These are phyloP conservation scores for Cystobasidium sp. DNA, from an alignment of 1,284 basidiomycete species.

Conservation along the genomic window DNA sequence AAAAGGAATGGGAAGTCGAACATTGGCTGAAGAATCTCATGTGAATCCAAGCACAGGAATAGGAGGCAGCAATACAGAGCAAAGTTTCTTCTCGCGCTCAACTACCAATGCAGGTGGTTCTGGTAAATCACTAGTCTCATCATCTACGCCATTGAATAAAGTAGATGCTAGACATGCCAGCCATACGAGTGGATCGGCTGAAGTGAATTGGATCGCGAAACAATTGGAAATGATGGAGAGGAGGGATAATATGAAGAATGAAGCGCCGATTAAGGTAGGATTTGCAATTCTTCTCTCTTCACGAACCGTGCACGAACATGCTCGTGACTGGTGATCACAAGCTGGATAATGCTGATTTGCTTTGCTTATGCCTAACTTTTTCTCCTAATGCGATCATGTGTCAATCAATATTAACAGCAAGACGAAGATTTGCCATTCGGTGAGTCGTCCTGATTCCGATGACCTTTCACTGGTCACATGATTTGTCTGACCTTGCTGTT, in stretches of 20 bases:
- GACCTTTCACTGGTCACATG: neutral
- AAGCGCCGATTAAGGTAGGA: conserved; percentile 26
- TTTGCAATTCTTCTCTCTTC: neutral
- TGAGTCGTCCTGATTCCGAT: neutral
- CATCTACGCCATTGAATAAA: neutral
- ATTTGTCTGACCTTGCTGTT: neutral
- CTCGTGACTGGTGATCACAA: neutral
- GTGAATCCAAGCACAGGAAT: conserved; percentile 18
- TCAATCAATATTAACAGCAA: neutral
- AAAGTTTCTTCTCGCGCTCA: neutral
- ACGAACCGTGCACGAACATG: too few relatives aligned
- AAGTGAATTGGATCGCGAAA: conserved; percentile 26
- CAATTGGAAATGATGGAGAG: conserved; percentile 36
- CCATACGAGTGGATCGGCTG: neutral
- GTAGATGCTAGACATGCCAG: neutral
- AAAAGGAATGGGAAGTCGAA: conserved; percentile 13
- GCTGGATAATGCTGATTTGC: neutral
- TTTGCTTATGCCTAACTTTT: neutral
- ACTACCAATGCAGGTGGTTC: neutral
- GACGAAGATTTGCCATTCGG: conserved; percentile 32
- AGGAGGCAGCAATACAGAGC: conserved; percentile 16
- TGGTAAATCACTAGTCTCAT: neutral
- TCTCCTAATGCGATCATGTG: neutral
- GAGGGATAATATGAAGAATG: conserved; percentile 27
- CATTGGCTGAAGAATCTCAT: conserved; percentile 13